Evolutionary conservation across 257 asterid species (phyloP).

Genomic region (Solanum tarijense): DNA sequence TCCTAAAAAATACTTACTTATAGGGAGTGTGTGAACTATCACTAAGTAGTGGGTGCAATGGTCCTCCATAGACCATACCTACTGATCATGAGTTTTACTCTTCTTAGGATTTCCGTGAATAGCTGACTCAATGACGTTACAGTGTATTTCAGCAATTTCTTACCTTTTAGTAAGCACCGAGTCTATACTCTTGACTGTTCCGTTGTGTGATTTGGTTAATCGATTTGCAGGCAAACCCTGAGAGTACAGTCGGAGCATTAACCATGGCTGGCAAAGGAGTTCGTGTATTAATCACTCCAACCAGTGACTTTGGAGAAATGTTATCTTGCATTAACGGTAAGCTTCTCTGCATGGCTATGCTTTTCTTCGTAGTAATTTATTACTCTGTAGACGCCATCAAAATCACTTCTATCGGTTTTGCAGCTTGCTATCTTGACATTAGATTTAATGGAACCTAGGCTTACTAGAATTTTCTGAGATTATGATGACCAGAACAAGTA

Average conservation of each 20-base stretch:
- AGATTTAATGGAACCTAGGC: neutral
- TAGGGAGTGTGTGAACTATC: neutral
- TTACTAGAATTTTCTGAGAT: neutral
- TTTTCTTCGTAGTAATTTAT: neutral
- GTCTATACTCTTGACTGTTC: neutral
- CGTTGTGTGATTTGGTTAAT: neutral
- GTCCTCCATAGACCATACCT: neutral
- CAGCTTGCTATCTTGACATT: neutral
- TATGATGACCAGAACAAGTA: neutral
- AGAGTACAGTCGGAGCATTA: slow-evolving; percentile 86
- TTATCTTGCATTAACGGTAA: slow-evolving; percentile 88
- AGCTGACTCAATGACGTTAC: neutral
- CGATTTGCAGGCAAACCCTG: slow-evolving; percentile 64
- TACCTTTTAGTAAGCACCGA: neutral
- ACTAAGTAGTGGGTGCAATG: neutral
- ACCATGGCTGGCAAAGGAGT: slow-evolving; percentile 98
- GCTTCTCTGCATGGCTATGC: slow-evolving; percentile 7
- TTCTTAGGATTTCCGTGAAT: neutral
- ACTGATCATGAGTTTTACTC: neutral
- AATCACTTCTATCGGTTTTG: neutral
- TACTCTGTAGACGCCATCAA: neutral
- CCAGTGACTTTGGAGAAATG: slow-evolving; percentile 91
- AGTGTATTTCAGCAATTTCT: neutral
- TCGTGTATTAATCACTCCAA: slow-evolving; percentile 88
- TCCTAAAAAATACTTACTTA: neutral